A percentile compares a stretch with the other conserved stretches of the same genome.
Evolutionary conservation across 768 basidiomycete genomes (phyloP).

Genomic region (Tricholoma sp.): DNA sequence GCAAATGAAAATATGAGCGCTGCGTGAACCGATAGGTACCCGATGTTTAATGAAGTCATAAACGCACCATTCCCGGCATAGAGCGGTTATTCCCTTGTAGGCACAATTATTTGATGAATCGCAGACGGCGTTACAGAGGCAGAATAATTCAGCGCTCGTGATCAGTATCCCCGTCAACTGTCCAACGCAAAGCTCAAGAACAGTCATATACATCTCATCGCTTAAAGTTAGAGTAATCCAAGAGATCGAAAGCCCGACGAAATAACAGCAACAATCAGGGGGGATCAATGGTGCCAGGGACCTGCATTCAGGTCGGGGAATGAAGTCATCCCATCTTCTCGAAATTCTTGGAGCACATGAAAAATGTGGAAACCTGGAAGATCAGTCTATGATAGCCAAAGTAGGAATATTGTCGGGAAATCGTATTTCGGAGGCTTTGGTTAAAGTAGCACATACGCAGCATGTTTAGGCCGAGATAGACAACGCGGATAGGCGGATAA

Average conservation of each 20-base stretch:
- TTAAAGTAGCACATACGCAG: background rate
- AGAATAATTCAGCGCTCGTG: background rate
- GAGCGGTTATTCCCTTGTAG: background rate
- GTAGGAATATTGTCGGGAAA: background rate
- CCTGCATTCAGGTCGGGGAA: background rate
- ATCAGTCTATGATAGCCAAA: background rate
- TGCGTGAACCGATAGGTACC: background rate
- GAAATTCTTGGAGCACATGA: background rate
- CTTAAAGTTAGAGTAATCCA: background rate
- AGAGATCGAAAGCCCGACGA: background rate
- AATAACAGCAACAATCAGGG: background rate
- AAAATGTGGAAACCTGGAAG: background rate
- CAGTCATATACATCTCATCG: background rate
- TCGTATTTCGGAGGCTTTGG: background rate
- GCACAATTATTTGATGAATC: background rate
- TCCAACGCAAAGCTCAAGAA: background rate
- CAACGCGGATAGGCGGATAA: background rate
- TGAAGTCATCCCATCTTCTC: background rate
- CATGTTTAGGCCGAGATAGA: background rate
- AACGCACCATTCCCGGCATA: background rate
- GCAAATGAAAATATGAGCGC: background rate
- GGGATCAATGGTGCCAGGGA: background rate
- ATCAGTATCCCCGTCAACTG: background rate
- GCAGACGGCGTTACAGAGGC: background rate
- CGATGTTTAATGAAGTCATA: background rate